phyloP scores from a whole-genome alignment of 345 rosid species.

The Combretum micranthum region DNA sequence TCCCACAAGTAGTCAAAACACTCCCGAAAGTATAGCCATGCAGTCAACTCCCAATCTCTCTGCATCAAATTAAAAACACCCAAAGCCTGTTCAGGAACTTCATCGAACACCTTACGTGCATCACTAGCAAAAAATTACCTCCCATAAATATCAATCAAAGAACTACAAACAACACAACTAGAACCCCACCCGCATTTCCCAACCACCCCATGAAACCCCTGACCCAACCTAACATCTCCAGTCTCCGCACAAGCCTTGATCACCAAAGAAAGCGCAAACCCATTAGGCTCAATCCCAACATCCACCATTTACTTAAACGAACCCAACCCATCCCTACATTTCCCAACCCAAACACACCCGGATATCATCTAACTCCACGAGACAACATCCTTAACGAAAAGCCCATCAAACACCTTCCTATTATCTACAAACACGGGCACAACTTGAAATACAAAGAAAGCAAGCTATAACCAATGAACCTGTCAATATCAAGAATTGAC shows the following conservation, averaged over 20 bases:
- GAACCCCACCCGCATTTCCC: constrained; percentile 42
- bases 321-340: constrained; percentile 42
- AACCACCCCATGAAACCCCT: constrained; percentile 64
- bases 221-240: constrained; percentile 45
- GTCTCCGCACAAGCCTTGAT: constrained; percentile 72
- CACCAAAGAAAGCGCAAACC: constrained; percentile 60
- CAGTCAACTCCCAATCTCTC: constrained; percentile 35
- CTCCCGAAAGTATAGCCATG: constrained; percentile 78
- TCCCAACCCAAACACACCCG: constrained; percentile 43
- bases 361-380: constrained; percentile 90
- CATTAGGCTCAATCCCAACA: constrained; percentile 61
- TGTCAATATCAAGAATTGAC: constrained; percentile 65
- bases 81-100: constrained; percentile 63
- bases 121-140: constrained; percentile 30
- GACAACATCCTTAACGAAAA: constrained; percentile 52
- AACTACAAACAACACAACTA: constrained; percentile 55
- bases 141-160: constrained; percentile 73
- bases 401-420: constrained; percentile 56
- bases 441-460: constrained; percentile 71
- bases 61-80: constrained; percentile 45
- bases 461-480: constrained; percentile 73
- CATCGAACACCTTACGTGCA: constrained; percentile 59
- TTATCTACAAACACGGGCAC: constrained; percentile 51
- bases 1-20: constrained; percentile 73
- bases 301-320: constrained; percentile 64